Evolutionary conservation across 2,329 filamentous ascomycete genomes (phyloP).

Genomic region (Xylariaceae sp.): DNA sequence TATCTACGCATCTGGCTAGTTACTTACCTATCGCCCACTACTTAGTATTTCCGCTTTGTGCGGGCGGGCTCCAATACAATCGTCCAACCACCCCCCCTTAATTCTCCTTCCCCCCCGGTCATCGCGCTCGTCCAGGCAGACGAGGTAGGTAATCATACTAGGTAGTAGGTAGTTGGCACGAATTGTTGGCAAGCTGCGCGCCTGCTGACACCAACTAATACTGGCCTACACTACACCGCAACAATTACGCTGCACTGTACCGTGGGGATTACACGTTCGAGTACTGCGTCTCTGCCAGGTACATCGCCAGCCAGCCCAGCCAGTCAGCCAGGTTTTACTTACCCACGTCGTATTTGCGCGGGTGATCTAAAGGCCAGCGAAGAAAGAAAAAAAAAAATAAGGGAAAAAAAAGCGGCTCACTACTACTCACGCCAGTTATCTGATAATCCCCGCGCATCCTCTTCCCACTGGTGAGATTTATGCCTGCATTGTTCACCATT

Average conservation of each 20-base stretch:
- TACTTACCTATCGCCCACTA: constrained; percentile 1
- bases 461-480: constrained; percentile 18
- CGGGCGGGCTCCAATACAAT: constrained; percentile 18
- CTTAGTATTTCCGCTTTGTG: constrained; percentile 11
- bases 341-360: constrained; percentile 29
- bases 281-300: constrained; percentile 14
- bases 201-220: constrained; percentile 30
- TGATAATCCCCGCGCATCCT: constrained; percentile 26
- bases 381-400: constrained; percentile 11
- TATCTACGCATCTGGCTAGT: constrained; percentile 8
- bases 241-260: constrained; percentile 18
- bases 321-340: constrained; percentile 14
- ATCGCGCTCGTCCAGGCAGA: constrained; percentile 15
- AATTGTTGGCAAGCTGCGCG: constrained; percentile 24
- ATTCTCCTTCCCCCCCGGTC: constrained; percentile 12
- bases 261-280: constrained; percentile 4
- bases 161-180: constrained; percentile 7
- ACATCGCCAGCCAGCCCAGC: constrained; percentile 16
- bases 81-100: constrained; percentile 4
- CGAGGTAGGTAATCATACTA: constrained; percentile 15
- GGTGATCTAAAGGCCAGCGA: constrained; percentile 22
- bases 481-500: constrained; percentile 14
- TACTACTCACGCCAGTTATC: constrained; percentile 25
- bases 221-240: constrained; percentile 18
- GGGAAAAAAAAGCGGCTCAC: constrained; percentile 26